Evolutionary conservation across 2,329 filamentous ascomycete genomes (phyloP), one percentile per base, ranked within the genome.

Genomic region (Penicillium sp.): DNA sequence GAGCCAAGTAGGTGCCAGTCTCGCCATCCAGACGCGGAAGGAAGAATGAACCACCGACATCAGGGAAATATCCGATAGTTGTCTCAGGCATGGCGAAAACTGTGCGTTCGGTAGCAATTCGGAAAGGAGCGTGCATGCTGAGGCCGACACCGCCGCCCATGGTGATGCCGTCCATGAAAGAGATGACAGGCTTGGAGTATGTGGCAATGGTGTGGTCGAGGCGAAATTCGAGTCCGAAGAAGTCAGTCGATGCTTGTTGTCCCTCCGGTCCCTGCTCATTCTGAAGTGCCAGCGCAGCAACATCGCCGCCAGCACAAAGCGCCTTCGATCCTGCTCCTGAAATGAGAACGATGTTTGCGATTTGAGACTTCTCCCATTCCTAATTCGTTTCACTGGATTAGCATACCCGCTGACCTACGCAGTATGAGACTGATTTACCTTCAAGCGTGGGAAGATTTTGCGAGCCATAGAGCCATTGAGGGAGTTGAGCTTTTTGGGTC

Each of bases 41-140:
- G 81, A 97, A 97, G 80, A 97, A 99, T 10, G 91, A 95, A 28
- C 89, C 95, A 57, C 94, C 94, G 45, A 99, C 94, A 69, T 99
- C 95, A 6, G 95, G 94, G 82, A 99, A 99, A 81, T 97, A 97
- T 34, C 94, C 94, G 69, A 99, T 99, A 8, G 87, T 96, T 3
- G 94, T 99, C 79, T 99, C 94, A 26, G 94, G 94, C 94, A 99
- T 99, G 64, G 95, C 92, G 68, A 99, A 97, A 44, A 96, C 78
- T 5, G 94, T 99, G 70, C 88, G 89, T 77, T 99, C 94, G 2
- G 94, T 99, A 33, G 94, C 94, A 70, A 99, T 96, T 56, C 94
- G 84, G 82, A 99, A 93, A 3, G 94, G 95, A 2, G 94, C 93
- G 75, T 99, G 95, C 48, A 96, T 85, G 73, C 90, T 95, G 52